A percentile compares a stretch with the other conserved stretches of the same genome.
Conservation (phyloP, 2,329 filamentous ascomycete species). For the Phialophora macrospora region DNA sequence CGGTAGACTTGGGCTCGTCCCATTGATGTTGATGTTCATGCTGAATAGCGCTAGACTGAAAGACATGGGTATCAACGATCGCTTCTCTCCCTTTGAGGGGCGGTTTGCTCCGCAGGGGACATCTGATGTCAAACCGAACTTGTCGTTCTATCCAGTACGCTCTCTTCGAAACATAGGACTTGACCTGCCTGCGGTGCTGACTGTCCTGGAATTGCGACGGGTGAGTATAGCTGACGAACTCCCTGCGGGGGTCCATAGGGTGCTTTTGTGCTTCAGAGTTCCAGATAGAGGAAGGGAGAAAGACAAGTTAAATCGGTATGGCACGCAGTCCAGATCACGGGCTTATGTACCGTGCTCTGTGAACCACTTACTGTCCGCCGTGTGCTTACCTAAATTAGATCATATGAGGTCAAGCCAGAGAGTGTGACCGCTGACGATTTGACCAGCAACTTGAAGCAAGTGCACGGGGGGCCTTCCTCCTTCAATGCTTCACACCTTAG, state of each 20-base stretch:
- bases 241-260: background rate
- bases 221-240: conserved; percentile 12
- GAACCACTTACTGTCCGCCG: too few species aligned
- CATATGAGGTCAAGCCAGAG: too few species aligned
- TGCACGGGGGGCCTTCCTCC: background rate
- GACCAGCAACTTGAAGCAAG: background rate
- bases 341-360: too few species aligned
- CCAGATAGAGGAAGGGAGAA: background rate
- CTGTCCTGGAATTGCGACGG: conserved; percentile 12
- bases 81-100: background rate
- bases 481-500: background rate
- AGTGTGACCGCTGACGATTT: too few species aligned
- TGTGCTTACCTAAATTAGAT: too few species aligned
- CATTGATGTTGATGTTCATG: background rate
- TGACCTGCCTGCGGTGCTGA: conserved; percentile 12
- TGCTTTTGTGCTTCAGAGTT: too few species aligned
- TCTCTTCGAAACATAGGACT: conserved; percentile 10
- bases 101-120: background rate
- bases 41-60: background rate
- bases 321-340: too few species aligned
- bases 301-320: background rate
- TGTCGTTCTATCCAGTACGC: conserved; percentile 9
- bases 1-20: background rate
- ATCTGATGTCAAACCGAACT: background rate
- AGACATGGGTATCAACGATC: background rate